phyloP scores from a whole-genome alignment of 495 filamentous ascomycete genomes.

The Tetracladium setigerum region DNA sequence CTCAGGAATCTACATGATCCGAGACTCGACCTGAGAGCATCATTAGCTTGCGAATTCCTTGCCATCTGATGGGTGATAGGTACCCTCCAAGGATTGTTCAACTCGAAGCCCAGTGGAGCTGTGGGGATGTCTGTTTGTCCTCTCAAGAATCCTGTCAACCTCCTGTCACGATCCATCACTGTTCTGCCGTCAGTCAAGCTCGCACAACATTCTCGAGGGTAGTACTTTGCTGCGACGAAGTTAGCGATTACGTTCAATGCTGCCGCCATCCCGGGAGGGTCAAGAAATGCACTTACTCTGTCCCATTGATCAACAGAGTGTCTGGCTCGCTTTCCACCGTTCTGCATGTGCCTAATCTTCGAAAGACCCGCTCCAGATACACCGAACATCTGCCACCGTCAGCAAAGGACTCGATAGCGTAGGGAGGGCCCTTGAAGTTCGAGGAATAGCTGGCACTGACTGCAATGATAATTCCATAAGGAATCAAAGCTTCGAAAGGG shows the following conservation, averaged over 20 bases:
- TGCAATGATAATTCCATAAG: constrained; percentile 82
- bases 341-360: constrained; percentile 66
- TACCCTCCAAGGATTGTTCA: constrained; percentile 89
- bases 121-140: constrained; percentile 75
- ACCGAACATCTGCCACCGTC: constrained; percentile 73
- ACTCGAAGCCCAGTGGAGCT: constrained; percentile 82
- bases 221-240: constrained; percentile 24
- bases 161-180: constrained; percentile 97
- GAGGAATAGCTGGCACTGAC: constrained; percentile 44
- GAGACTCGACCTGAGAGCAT: constrained; percentile 17
- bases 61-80: not conserved
- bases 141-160: constrained; percentile 77
- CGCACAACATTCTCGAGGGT: not conserved
- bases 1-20: constrained; percentile 10
- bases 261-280: no score
- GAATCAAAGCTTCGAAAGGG: constrained; percentile 91
- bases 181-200: constrained; percentile 27
- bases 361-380: constrained; percentile 70
- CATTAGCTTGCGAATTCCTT: not conserved
- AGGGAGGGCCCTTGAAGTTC: constrained; percentile 8
- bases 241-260: constrained; percentile 17
- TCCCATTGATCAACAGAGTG: constrained; percentile 91
- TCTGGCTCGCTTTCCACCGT: constrained; percentile 79
- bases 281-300: constrained; percentile 50
- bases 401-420: constrained; percentile 4